Evolutionary conservation across 73 alveolate species (phyloP).

Genomic region (Halteria grandinella): DNA sequence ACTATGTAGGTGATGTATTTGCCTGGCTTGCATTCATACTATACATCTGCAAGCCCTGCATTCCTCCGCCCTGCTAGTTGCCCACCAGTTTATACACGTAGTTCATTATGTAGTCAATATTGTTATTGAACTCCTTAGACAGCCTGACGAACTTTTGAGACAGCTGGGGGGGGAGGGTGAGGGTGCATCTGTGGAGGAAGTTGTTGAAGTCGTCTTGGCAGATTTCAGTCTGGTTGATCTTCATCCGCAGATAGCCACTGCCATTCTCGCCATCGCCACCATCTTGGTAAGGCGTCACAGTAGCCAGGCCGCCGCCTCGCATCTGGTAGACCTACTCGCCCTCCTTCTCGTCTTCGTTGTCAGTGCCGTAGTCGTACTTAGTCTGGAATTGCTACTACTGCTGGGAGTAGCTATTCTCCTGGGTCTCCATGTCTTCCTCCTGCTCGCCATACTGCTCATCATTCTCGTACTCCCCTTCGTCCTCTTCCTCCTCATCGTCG

Average conservation of each 20-base stretch:
- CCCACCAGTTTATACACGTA: constrained; percentile 21
- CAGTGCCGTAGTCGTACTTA: constrained; percentile 19
- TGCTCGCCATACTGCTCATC: constrained; percentile 26
- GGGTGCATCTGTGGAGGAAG: constrained; percentile 23
- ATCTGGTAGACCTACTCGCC: neutral
- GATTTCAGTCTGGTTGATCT: constrained; percentile 2
- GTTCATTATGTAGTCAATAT: constrained; percentile 32
- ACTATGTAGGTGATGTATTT: neutral
- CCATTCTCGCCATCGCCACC: neutral
- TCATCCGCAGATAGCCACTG: neutral
- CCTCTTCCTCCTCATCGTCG: constrained; percentile 36
- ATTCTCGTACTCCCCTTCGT: constrained; percentile 29
- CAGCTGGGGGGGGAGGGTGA: constrained; percentile 9
- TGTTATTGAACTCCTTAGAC: constrained; percentile 40
- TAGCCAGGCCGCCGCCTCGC: neutral
- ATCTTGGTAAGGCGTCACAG: neutral
- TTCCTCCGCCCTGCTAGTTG: neutral
- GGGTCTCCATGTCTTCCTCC: constrained; percentile 18
- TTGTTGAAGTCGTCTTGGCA: constrained; percentile 27
- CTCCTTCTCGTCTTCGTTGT: constrained; percentile 18
- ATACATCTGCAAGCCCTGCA: neutral
- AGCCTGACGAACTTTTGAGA: constrained; percentile 18
- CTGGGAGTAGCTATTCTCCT: constrained; percentile 11
- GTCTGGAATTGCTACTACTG: neutral
- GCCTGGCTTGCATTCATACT: neutral